Evolutionary conservation across 148 eudicot genomes (phyloP), one percentile per base, ranked within the genome.

Genomic region (Vaccinium myrtillus): DNA sequence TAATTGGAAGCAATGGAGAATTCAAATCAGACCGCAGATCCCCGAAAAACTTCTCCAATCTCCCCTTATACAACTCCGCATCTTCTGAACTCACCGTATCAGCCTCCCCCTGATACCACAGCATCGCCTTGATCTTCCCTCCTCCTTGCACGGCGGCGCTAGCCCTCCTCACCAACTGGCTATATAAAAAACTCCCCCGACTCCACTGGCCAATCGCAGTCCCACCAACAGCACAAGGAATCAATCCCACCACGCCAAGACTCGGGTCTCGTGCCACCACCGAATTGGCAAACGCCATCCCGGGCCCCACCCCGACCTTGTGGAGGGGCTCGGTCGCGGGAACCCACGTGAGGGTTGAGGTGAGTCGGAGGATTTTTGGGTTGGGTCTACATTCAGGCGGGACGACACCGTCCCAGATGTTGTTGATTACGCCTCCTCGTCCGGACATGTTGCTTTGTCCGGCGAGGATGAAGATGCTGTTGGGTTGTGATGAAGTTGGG

Each of bases 371-470:
- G 25, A 87, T 86, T 2, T 55, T 2, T 7, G 82, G 85, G 80
- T 84, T 87, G 8, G 90, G 80, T 4, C 65, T 2, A n/a, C 81
- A 84, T 48, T 89, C 82, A 0, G 76, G 82, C 1, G 91, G 91
- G 15, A 90, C 70, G 6, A 79, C 43, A 8, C 83, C 85, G 75
- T 90, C 90, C 91, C 91, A 89, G 25, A 27, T 70, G 39, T 65
- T 39, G 39, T 87, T 77, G 0, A 16, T 50, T 1, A 89, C 86
- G 16, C 92, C 92, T 1, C 92, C 92, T 21, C 91, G 86, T 25
- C 92, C 92, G 0, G 91, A 83, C 91, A 90, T 90, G 88, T 90
- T 90, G 85, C 92, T 90, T 53, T 90, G 92, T 2, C 92, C 90
- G 6, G 90, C 90, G 30, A 90, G 73, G 30, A 88, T 81, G 85